Evolutionary conservation across 2,329 filamentous ascomycete species (phyloP), one percentile per base, ranked within the genome.

Genomic region (Domatiomyces globalis): DNA sequence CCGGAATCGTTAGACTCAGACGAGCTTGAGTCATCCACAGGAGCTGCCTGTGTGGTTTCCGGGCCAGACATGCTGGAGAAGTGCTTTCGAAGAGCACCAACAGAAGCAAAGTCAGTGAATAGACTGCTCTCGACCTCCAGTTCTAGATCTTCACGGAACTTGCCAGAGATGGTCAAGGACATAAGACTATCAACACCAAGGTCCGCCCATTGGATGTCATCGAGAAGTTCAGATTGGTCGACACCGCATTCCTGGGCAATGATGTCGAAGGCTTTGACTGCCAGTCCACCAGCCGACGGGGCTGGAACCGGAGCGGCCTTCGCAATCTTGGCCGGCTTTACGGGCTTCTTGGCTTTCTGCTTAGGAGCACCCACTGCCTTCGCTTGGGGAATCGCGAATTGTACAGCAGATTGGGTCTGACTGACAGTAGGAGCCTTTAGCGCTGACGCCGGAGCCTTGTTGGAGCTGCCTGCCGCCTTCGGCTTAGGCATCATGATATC

Each of bases 161-260:
- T 75, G 57, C 77, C 77, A 45, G 77, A 79, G 56, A 80, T 78
- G 25, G 77, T 80, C 51, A 81, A 62, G 1, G 78, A 79, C 56
- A 81, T 73, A 17, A 81, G 69, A 6, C 78, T 81, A 63, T 81
- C 78, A 29, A 81, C 77, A 53, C 78, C 78, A 20, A 80, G 73
- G 59, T 80, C 78, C 57, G 79, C 76, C 58, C 80, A 81, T 48
- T 76, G 74, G 49, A 78, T 72, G 49, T 78, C 75, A 49, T 80
- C 76, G 10, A 78, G 73, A 49, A 81, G 71, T 61, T 81, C 78
- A 18, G 71, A 69, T 60, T 75, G 71, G 49, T 77, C 74, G 18
- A 81, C 71, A 54, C 78, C 77, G 46, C 77, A 77, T 64, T 71
- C 69, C 15, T 63, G 62, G 15, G 66, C 68, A 47, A 71, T 62